These are phyloP conservation scores for Mucor ambiguus DNA, from an alignment of 371 early-diverging fungal species.

Conservation along the genomic window DNA sequence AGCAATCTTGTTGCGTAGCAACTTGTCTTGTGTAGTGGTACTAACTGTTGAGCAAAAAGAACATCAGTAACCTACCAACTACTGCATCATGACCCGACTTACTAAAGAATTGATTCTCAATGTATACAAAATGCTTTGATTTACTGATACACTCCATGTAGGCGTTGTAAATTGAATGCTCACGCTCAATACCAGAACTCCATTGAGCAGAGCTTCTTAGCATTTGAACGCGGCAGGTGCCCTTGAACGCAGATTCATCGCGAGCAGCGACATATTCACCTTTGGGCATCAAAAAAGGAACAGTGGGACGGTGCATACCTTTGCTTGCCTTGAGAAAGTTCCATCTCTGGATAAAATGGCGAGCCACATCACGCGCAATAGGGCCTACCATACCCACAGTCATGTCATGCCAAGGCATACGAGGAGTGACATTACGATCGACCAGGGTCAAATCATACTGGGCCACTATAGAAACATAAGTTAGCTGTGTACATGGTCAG, in stretches of 20 bases:
- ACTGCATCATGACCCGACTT: too few species aligned
- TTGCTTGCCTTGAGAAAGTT: constrained; percentile 81
- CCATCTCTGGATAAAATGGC: constrained; percentile 94
- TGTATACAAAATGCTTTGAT: constrained; percentile 89
- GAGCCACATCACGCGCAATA: constrained; percentile 81
- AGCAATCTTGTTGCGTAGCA: constrained; percentile 48
- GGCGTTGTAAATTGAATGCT: constrained; percentile 83
- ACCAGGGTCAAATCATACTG: constrained; percentile 58
- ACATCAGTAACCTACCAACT: too few species aligned
- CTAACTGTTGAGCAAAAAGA: too few species aligned
- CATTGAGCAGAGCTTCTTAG: constrained; percentile 69
- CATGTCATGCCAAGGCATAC: constrained; percentile 99
- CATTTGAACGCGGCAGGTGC: constrained; percentile 72
- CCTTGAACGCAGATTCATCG: constrained; percentile 67
- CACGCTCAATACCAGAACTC: constrained; percentile 68
- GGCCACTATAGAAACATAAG: too few species aligned
- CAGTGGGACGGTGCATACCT: constrained; percentile 56
- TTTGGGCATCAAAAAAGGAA: constrained; percentile 82
- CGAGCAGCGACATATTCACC: constrained; percentile 78
- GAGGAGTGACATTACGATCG: constrained; percentile 59
- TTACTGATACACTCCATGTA: constrained; percentile 78
- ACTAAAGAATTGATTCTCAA: constrained; percentile 95
- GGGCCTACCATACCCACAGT: constrained; percentile 75
- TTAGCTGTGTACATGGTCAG: too few species aligned
- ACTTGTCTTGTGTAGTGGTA: constrained; percentile 43